These are phyloP conservation scores for Epichloe scottii DNA, from an alignment of 2,329 filamentous ascomycete species.

Conservation along the genomic window DNA sequence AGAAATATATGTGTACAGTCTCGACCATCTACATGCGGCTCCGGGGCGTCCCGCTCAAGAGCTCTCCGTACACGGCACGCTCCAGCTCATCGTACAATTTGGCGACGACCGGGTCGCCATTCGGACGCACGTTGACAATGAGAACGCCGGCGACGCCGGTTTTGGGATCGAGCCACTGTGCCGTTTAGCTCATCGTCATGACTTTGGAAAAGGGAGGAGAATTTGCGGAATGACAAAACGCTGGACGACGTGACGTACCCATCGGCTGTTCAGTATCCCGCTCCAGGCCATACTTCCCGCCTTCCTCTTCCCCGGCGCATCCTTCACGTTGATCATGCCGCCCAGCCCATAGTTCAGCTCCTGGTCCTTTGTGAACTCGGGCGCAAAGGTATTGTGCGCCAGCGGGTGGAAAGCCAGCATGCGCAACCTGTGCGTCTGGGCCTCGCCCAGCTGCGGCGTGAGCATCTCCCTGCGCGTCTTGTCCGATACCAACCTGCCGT, in stretches of 20 bases:
- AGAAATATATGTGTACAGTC: not conserved
- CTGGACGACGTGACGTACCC: conserved; percentile 20
- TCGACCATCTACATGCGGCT: not conserved
- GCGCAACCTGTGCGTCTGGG: conserved; percentile 12
- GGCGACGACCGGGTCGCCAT: conserved; percentile 23
- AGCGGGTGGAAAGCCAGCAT: conserved; percentile 9
- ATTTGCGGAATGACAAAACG: not conserved
- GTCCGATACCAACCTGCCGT: conserved; percentile 17
- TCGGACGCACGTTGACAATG: conserved; percentile 25
- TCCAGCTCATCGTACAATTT: conserved; percentile 28
- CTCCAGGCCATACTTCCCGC: conserved; percentile 32
- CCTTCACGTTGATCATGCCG: conserved; percentile 26
- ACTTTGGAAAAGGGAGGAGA: not conserved
- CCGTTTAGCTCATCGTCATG: not conserved
- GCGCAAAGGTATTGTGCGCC: conserved; percentile 17
- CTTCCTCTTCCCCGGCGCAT: conserved; percentile 26
- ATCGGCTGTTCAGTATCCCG: conserved; percentile 29
- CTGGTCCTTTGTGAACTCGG: conserved; percentile 23
- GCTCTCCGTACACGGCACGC: conserved; percentile 21
- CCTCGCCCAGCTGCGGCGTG: conserved; percentile 25
- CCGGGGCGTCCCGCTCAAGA: not conserved
- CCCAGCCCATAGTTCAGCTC: conserved; percentile 26
- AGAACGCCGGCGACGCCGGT: conserved; percentile 28
- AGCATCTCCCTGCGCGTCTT: conserved; percentile 24
- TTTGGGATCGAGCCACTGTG: conserved; percentile 24